A percentile compares a stretch with the other conserved stretches of the same genome.
Conservation (phyloP, 805 yeast species). For the Wickerhamomyces subpelliculosus region DNA sequence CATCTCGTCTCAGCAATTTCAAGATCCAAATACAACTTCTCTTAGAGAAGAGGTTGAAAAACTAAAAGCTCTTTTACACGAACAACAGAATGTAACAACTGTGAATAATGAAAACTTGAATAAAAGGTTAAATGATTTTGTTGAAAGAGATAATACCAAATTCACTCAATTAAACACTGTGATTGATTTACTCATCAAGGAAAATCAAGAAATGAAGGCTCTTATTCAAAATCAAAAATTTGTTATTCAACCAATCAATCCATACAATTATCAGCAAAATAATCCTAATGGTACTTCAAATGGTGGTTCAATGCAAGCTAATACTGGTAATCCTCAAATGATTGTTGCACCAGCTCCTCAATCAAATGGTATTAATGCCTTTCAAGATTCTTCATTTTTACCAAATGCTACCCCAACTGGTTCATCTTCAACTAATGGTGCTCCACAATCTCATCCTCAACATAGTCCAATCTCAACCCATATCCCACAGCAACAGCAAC, state of each 20-base stretch:
- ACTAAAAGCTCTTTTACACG: not conserved
- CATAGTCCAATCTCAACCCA: slow-evolving; percentile 1
- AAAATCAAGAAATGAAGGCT: slow-evolving; percentile 20
- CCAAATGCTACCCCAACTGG: not conserved
- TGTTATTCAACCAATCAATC: slow-evolving; percentile 15
- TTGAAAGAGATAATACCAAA: slow-evolving; percentile 17
- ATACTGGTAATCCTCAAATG: not conserved
- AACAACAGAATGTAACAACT: not conserved
- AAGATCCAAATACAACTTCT: not conserved
- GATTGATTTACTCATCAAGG: slow-evolving; percentile 19
- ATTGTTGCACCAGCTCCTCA: not conserved
- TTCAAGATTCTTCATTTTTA: not conserved
- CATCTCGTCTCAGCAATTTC: not conserved
- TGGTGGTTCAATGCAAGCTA: not conserved
- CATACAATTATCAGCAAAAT: slow-evolving; percentile 5
- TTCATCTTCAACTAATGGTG: not conserved
- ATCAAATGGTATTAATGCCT: not conserved
- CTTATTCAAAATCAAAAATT: slow-evolving; percentile 17
- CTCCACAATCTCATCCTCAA: slow-evolving; percentile 13
- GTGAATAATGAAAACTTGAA: slow-evolving; percentile 12
- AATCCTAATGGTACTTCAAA: not conserved
- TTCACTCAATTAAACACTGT: slow-evolving; percentile 16
- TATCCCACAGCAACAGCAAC: slow-evolving; percentile 2
- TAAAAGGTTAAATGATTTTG: slow-evolving; percentile 16
- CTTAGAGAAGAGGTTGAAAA: slow-evolving; percentile 1